A percentile compares a stretch with the other conserved stretches of the same genome.
phyloP scores from a whole-genome alignment of 305 asterid genomes.

The Fraxinus latifolia region DNA sequence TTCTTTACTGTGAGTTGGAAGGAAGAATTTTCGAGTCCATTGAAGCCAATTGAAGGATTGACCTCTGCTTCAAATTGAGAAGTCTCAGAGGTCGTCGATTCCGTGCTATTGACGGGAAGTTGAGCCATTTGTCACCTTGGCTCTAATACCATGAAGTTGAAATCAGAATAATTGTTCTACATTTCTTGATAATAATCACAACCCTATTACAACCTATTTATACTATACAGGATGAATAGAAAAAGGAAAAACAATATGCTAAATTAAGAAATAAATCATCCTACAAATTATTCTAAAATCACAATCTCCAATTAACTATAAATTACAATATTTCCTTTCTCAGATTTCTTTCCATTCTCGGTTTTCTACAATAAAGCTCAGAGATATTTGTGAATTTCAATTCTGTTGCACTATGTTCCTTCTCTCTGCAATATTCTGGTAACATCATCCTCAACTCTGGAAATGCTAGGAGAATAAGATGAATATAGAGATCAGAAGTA shows the following conservation, averaged over 20 bases:
- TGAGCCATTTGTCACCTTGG: background rate
- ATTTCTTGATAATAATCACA: background rate
- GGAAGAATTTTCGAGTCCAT: background rate
- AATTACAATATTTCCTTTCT: background rate
- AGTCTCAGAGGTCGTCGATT: background rate
- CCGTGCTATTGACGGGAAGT: background rate
- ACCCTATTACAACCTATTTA: background rate
- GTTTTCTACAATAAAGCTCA: background rate
- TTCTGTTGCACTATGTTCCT: background rate
- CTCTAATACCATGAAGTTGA: background rate
- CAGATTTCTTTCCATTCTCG: background rate
- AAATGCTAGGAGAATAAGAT: background rate
- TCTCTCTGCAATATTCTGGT: background rate
- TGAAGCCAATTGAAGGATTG: background rate
- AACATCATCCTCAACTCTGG: background rate
- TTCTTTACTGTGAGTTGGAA: background rate
- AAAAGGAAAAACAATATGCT: background rate
- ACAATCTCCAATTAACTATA: background rate
- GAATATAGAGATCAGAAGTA: background rate
- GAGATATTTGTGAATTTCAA: background rate
- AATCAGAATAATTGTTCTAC: background rate
- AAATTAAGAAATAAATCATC: background rate
- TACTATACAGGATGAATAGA: background rate
- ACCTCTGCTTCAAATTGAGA: background rate
- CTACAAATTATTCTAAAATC: background rate